Evolutionary conservation across 495 filamentous ascomycete genomes (phyloP), one percentile per base, ranked within the genome.

Genomic region (Choiromyces venosus): DNA sequence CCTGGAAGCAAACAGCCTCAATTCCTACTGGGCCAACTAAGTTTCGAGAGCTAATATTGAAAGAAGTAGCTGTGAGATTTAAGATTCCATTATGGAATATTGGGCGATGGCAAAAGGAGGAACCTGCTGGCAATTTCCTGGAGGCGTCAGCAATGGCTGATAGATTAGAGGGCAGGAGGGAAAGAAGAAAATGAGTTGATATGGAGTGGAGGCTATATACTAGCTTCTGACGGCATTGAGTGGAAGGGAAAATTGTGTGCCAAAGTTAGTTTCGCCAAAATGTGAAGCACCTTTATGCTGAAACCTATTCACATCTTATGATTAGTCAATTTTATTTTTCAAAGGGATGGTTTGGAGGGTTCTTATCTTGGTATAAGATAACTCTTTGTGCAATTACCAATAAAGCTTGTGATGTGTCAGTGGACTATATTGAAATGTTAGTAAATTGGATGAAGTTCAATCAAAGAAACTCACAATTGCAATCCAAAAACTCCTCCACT

Each of bases 401-500:
- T 37, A 72, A n/a, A 29, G 39, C 64, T 1, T 40, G 67, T 12
- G 37, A 72, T 19, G 21, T 72, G 38, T 37, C 38, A 0, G 61
- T 37, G 3, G 29, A 72, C 10, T 72, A 72, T 72, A 35, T 72
- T 21, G 16, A 19, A 12, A 25, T 44, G n/a, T 52, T 72, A 25
- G 37, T 72, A 10, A 29, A 67, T 5, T 72, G 70, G 38, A 25
- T 72, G 19, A 64, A 19, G 12, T 67, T 67, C 64, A 67, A 72
- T 35, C n/a, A 37, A 14, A 16, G 64, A 4, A 67, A 72, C 37
- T 72, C 25, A 35, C 64, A 72, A 36, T 12, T 67, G 10, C 35
- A 21, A n/a, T n/a, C n/a, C n/a, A 66, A 4, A 44, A 19, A 44
- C n/a, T n/a, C n/a, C n/a, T 44, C 4, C 16, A 44, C 4, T 16